Evolutionary conservation across 2,329 filamentous ascomycete genomes (phyloP).

Genomic region (Trichoderma sp.): DNA sequence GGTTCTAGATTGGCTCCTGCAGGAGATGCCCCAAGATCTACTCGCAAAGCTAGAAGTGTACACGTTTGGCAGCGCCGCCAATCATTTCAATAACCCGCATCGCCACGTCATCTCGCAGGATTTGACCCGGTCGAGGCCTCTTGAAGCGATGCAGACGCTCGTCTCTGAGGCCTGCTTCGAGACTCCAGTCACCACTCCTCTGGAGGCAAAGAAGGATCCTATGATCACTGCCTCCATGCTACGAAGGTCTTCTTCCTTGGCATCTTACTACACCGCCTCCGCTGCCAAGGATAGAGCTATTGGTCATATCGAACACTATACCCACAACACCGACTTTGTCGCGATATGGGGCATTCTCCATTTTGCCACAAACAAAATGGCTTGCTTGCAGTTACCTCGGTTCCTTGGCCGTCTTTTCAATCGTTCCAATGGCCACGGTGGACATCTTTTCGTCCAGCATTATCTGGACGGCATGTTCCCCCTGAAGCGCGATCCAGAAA

Average conservation of each 20-base stretch:
- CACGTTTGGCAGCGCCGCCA: constrained; percentile 75
- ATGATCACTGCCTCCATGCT: constrained; percentile 22
- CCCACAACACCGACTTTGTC: constrained; percentile 70
- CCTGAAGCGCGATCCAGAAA: constrained; percentile 41
- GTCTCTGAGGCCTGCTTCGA: constrained; percentile 38
- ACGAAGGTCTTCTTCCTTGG: constrained; percentile 29
- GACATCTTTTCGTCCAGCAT: constrained; percentile 59
- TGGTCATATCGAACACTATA: constrained; percentile 76
- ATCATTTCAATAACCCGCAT: constrained; percentile 77
- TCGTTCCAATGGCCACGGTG: constrained; percentile 47
- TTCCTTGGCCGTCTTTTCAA: constrained; percentile 62
- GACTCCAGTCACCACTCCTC: constrained; percentile 23
- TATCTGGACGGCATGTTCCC: constrained; percentile 62
- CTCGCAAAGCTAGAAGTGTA: constrained; percentile 70
- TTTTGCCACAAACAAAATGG: constrained; percentile 51
- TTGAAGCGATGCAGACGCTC: constrained; percentile 33
- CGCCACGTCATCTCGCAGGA: constrained; percentile 47
- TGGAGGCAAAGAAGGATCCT: constrained; percentile 23
- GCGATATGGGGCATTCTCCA: constrained; percentile 70
- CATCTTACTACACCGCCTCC: constrained; percentile 36
- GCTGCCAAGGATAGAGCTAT: constrained; percentile 52
- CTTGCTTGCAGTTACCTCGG: constrained; percentile 48
- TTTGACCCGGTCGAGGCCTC: constrained; percentile 33
- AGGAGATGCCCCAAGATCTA: constrained; percentile 64
- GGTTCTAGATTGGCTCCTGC: constrained; percentile 72